Evolutionary conservation across 2,329 filamentous ascomycete genomes (phyloP).

Genomic region (Aspergillus pseudonomiae): DNA sequence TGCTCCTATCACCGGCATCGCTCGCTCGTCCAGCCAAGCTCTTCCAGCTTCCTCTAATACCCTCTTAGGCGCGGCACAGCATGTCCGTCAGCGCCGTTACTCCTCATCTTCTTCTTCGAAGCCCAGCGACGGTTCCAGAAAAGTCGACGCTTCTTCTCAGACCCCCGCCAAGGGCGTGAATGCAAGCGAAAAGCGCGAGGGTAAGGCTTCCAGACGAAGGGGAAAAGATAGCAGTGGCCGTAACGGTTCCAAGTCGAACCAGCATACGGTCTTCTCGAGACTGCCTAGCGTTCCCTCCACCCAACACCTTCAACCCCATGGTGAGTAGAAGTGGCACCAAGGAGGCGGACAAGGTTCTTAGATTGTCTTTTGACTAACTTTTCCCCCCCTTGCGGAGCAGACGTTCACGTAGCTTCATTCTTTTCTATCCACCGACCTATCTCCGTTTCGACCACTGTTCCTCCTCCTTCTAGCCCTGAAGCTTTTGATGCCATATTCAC

Average conservation of each 20-base stretch:
- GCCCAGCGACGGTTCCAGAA: constrained; percentile 50
- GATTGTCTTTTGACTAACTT: not conserved
- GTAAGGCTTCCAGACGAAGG: constrained; percentile 38
- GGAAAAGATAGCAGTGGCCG: constrained; percentile 39
- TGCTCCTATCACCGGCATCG: constrained; percentile 35
- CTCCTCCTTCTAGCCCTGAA: constrained; percentile 69
- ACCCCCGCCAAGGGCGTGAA: constrained; percentile 43
- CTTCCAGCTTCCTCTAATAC: constrained; percentile 36
- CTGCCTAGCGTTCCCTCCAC: constrained; percentile 54
- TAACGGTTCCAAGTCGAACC: constrained; percentile 39
- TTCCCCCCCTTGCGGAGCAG: constrained; percentile 50
- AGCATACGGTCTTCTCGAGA: constrained; percentile 44
- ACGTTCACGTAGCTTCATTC: constrained; percentile 85
- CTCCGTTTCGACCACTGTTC: constrained; percentile 81
- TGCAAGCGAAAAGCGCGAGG: constrained; percentile 39
- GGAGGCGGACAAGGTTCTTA: not conserved
- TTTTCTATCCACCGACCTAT: constrained; percentile 96
- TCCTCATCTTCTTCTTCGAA: constrained; percentile 52
- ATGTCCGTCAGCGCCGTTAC: constrained; percentile 50
- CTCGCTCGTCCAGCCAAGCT: constrained; percentile 33
- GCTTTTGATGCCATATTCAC: constrained; percentile 85
- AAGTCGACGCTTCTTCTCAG: constrained; percentile 43
- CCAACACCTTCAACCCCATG: constrained; percentile 52
- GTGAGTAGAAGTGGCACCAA: constrained; percentile 31
- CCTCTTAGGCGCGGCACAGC: constrained; percentile 36